Conservation (phyloP, 768 basidiomycete genomes). For the Amanita muscaria region DNA sequence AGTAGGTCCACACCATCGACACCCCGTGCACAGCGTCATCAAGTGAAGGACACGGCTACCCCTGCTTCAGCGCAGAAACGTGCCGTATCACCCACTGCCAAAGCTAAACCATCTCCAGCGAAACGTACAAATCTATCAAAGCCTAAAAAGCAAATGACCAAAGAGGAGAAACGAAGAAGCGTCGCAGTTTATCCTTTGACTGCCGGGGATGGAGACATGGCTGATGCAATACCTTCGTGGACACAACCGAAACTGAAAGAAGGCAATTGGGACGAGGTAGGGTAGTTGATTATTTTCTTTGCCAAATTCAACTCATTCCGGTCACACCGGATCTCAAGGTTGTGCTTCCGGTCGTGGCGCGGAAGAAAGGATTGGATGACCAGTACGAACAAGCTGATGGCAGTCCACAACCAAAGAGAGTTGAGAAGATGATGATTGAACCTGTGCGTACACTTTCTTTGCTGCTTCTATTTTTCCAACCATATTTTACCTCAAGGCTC, state of each 20-base stretch:
- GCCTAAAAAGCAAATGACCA: constrained; percentile 30
- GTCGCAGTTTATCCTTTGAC: constrained; percentile 64
- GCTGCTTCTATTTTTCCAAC: constrained; percentile 1
- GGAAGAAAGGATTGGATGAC: constrained; percentile 70
- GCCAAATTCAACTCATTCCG: constrained; percentile 1
- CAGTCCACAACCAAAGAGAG: constrained; percentile 46
- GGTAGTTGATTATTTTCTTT: constrained; percentile 15
- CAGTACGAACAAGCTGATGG: constrained; percentile 64
- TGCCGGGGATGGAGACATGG: constrained; percentile 38
- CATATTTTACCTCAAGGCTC: constrained; percentile 39
- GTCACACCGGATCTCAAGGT: constrained; percentile 37
- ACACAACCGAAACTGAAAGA: constrained; percentile 59
- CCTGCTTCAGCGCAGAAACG: constrained; percentile 21
- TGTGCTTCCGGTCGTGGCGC: constrained; percentile 75
- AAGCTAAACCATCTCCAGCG: constrained; percentile 11
- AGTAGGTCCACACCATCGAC: constrained; percentile 23
- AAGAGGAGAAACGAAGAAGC: constrained; percentile 42
- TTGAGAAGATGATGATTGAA: constrained; percentile 28
- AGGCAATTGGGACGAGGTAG: constrained; percentile 82
- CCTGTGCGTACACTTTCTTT: constrained; percentile 39
- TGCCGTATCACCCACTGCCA: constrained; percentile 23
- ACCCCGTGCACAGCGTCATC: constrained; percentile 20
- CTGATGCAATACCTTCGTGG: constrained; percentile 77
- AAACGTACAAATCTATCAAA: constrained; percentile 21
- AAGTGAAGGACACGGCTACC: constrained; percentile 18